Conservation (phyloP, 1,139 yeast genomes). For the Ogataea hybrid region DNA sequence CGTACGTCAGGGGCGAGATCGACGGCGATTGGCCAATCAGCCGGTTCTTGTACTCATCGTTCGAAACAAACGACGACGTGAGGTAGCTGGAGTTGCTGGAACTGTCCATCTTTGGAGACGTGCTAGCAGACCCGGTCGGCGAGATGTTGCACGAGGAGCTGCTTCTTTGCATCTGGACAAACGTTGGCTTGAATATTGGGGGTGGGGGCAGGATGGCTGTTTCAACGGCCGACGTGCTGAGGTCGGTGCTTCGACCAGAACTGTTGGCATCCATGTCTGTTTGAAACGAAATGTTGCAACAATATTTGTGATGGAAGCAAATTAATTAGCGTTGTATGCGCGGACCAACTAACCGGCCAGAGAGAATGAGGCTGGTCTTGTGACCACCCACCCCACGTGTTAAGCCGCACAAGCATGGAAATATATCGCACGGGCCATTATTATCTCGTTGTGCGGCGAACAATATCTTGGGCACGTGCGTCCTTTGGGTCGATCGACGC, state of each 20-base stretch:
- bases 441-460: neutral
- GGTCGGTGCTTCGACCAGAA: neutral
- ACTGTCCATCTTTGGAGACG: constrained; percentile 10
- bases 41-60: constrained; percentile 24
- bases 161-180: constrained; percentile 54
- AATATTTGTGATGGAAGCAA: neutral
- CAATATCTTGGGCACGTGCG: neutral
- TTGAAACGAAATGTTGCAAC: neutral
- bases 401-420: constrained; percentile 1
- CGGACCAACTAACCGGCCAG: neutral
- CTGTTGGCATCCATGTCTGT: neutral
- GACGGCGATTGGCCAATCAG: constrained; percentile 29
- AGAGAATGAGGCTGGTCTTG: neutral
- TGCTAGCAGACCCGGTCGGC: constrained; percentile 4
- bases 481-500: neutral
- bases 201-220: constrained; percentile 46
- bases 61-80: constrained; percentile 29
- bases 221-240: neutral
- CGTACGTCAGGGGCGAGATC: constrained; percentile 38
- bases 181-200: constrained; percentile 61
- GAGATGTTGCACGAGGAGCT: constrained; percentile 13
- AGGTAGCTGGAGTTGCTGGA: constrained; percentile 25
- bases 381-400: constrained; percentile 3
- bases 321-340: constrained; percentile 3
- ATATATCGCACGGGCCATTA: neutral